These are phyloP conservation scores for Ambrosia trifida DNA, from an alignment of 129 eudicot genomes.

Conservation along the genomic window DNA sequence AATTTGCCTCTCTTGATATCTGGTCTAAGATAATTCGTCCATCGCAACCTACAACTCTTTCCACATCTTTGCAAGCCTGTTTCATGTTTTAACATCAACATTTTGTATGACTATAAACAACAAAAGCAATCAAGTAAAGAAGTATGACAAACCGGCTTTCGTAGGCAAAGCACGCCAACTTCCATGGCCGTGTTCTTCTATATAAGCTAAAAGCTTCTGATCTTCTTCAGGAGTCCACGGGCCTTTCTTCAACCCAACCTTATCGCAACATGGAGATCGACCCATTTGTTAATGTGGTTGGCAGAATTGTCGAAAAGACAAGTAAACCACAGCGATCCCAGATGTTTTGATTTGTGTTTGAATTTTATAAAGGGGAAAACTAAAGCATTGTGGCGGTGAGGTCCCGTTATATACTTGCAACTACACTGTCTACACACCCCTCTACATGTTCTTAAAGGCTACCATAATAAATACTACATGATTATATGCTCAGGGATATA, in stretches of 20 bases:
- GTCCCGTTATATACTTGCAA: slow-evolving; percentile 28
- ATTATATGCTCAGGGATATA: not conserved
- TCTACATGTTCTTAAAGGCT: slow-evolving; percentile 23
- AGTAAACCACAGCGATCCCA: not conserved
- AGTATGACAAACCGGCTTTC: slow-evolving; percentile 79
- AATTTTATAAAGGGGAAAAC: slow-evolving; percentile 12
- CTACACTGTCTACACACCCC: not conserved
- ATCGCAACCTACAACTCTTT: slow-evolving; percentile 87
- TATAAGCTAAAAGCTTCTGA: slow-evolving; percentile 79
- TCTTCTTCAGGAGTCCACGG: slow-evolving; percentile 99
- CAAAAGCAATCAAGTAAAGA: not conserved
- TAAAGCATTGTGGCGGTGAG: slow-evolving; percentile 5
- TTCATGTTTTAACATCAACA: slow-evolving; percentile 17
- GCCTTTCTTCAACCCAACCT: slow-evolving; percentile 86
- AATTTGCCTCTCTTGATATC: slow-evolving; percentile 96
- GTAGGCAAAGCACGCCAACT: slow-evolving; percentile 95
- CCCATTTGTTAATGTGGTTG: slow-evolving; percentile 45
- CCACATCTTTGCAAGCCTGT: slow-evolving; percentile 96
- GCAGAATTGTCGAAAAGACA: not conserved
- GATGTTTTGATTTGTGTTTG: not conserved
- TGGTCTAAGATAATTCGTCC: slow-evolving; percentile 92
- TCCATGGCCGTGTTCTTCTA: slow-evolving; percentile 94
- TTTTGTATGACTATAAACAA: not conserved
- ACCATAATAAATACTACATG: not conserved
- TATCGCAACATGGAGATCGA: slow-evolving; percentile 88